Base-by-base conservation (phyloP, 2,329 filamentous ascomycete species). In the Phaeosphaeria sp. region DNA sequence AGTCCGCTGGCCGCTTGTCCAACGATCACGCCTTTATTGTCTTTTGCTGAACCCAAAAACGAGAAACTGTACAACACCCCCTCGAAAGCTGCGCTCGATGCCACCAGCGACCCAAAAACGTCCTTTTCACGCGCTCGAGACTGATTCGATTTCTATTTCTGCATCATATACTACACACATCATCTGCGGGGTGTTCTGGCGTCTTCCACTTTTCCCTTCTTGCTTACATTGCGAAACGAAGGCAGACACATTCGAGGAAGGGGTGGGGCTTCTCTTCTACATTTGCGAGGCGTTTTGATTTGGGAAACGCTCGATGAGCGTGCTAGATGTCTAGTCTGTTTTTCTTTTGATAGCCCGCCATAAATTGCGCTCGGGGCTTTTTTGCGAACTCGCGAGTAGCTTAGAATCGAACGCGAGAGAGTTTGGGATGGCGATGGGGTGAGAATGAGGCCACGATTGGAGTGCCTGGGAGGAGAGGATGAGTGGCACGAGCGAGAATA, bases 21-120 rank as follows among this genome's bases (percentile, higher is more conserved):
- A 24, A 54, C 27, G 36, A 39, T 17, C 21, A 36, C 30, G 22
- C 20, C 51, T 47, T 45, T 25, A 13, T 36, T 51, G 45, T 54
- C 24, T 42, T 46, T 18, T 47, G 33, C 36, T 45, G 7, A n/a
- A 13, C 45, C 21, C 36, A 22, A 55, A 57, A 55, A 51, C 21
- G 25, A 55, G n/a, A n/a, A 51, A 58, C 42, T 68, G 65, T 68
- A 68, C 58, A 67, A 67, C 65, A 65, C 11, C 17, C 40, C 49
- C 39, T 39, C n/a, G n/a, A 21, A 47, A 47, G 56, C 55, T 55
- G 58, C 60, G 60, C 57, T 57, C 45, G 51, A 55, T 49, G 53
- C 30, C 51, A 39, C 48, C 40, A 49, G 46, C 53, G 45, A 46
- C 51, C 55, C 57, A 57, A 59, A 63, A 42, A 51, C 55, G 21